Conservation (phyloP, 2,329 filamentous ascomycete species). For the Cercospora sesami region DNA sequence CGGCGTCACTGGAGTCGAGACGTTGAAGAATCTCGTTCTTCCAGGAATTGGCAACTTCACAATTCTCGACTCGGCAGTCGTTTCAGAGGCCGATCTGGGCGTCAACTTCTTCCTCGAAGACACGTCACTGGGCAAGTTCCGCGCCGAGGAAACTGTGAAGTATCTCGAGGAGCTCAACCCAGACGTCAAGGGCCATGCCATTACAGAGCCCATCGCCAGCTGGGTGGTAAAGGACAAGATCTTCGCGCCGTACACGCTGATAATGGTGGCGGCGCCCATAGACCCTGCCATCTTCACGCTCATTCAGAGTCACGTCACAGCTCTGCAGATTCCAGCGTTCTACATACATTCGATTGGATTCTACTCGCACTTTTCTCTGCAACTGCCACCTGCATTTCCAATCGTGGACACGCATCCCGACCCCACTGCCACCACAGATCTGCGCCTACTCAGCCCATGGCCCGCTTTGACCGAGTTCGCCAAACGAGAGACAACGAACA, state of each 20-base stretch:
- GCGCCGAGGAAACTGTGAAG: constrained; percentile 75
- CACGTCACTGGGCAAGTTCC: constrained; percentile 69
- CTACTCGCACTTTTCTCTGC: constrained; percentile 83
- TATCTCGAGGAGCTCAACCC: constrained; percentile 86
- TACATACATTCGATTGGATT: constrained; percentile 88
- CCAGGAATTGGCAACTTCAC: constrained; percentile 90
- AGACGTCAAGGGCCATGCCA: constrained; percentile 77
- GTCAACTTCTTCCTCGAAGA: constrained; percentile 97
- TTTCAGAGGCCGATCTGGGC: constrained; percentile 81
- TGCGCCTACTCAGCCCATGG: constrained; percentile 84
- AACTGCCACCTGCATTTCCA: constrained; percentile 76
- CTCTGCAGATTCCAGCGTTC: constrained; percentile 70
- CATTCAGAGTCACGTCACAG: constrained; percentile 53
- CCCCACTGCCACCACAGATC: constrained; percentile 76
- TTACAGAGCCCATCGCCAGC: constrained; percentile 53
- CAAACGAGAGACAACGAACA: constrained; percentile 61
- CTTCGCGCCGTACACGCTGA: constrained; percentile 57
- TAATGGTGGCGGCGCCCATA: constrained; percentile 62
- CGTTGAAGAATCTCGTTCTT: constrained; percentile 94
- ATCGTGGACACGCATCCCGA: constrained; percentile 96
- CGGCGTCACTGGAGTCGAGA: constrained; percentile 86
- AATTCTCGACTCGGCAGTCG: constrained; percentile 76
- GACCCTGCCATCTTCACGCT: constrained; percentile 52
- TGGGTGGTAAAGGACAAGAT: constrained; percentile 46
- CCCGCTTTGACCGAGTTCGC: constrained; percentile 71